phyloP scores from a whole-genome alignment of 805 yeast species.

The Metschnikowia orientalis region DNA sequence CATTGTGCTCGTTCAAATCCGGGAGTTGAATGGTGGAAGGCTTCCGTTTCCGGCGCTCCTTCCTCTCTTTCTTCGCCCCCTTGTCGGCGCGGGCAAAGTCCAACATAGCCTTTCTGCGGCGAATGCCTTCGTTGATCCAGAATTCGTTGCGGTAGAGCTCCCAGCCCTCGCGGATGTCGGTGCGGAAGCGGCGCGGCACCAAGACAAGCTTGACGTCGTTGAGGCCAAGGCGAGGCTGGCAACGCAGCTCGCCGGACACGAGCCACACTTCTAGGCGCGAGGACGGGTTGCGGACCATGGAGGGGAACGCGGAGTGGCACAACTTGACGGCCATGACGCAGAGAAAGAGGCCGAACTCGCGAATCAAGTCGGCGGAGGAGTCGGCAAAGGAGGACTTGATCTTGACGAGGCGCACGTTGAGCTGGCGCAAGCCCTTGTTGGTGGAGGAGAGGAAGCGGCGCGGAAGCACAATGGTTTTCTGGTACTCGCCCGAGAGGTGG shows the following conservation, averaged over 20 bases:
- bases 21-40: conserved; percentile 11
- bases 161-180: conserved; percentile 90
- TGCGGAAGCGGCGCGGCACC: conserved; percentile 74
- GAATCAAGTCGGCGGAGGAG: conserved; percentile 29
- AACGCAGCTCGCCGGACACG: conserved; percentile 38
- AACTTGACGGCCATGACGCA: conserved; percentile 27
- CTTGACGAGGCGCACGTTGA: conserved; percentile 73
- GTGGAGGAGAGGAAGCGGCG: conserved; percentile 75
- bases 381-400: conserved; percentile 40
- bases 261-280: conserved; percentile 37
- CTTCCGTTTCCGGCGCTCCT: conserved; percentile 29
- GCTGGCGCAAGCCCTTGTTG: conserved; percentile 82
- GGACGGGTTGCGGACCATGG: conserved; percentile 25
- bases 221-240: conserved; percentile 62
- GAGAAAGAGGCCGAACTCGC: conserved; percentile 33
- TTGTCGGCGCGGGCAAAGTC: conserved; percentile 21
- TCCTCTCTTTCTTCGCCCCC: conserved; percentile 31
- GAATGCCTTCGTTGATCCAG: conserved; percentile 80
- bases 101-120: conserved; percentile 43
- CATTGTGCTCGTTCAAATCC: conserved; percentile 10
- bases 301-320: conserved; percentile 35
- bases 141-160: conserved; percentile 89
- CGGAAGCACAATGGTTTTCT: conserved; percentile 77
- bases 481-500: conserved; percentile 86
- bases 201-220: conserved; percentile 76